Base-by-base conservation (phyloP, 495 filamentous ascomycete species). In the Apodospora peruviana region DNA sequence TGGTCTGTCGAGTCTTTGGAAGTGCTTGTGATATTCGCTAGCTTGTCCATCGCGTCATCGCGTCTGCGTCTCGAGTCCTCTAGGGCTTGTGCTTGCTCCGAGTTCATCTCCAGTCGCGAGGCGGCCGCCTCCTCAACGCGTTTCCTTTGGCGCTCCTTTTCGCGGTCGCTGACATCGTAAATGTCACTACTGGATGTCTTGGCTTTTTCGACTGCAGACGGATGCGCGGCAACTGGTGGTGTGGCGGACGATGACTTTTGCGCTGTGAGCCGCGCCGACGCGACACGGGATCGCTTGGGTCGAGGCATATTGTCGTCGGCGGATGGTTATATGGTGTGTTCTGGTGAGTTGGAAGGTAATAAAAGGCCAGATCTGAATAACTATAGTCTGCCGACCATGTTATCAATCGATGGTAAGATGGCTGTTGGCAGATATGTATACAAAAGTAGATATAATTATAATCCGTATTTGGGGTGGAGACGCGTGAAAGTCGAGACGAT, bases 131-230 rank as follows among this genome's bases (percentile, higher is more conserved):
- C 47, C 12, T 48, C 34, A 9, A 34, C 23, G 40, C 58, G 55
- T 18, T 51, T 50, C 38, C 42, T 51, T 9, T 37, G 59, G 21
- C 53, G 61, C 40, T 70, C 66, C 44, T 71, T 70, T 38, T 75
- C 72, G 32, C 65, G 63, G 32, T 71, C 70, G 60, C 70, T 73
- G 22, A 71, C 62, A 51, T 70, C 69, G 60, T 72, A 69, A 5
- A 70, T 66, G 50, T 74, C 71, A 46, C 66, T 69, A 24, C 41
- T 45, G 9, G 47, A 29, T 5, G 22, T 14, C 12, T 41, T 58
- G 22, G 53, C 7, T 0, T 48, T 50, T 8, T 50, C 4, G 14
- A 40, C 34, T 5, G 56, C 39, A 21, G 59, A 52, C 18, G 23
- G 43, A 11, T 36, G 27, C 20, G 12, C 12, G n/a, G 24, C 5